A percentile compares a stretch with the other conserved stretches of the same genome.
These are phyloP conservation scores for Gynochthodes officinalis DNA, from an alignment of 257 asterid species.

Conservation along the genomic window DNA sequence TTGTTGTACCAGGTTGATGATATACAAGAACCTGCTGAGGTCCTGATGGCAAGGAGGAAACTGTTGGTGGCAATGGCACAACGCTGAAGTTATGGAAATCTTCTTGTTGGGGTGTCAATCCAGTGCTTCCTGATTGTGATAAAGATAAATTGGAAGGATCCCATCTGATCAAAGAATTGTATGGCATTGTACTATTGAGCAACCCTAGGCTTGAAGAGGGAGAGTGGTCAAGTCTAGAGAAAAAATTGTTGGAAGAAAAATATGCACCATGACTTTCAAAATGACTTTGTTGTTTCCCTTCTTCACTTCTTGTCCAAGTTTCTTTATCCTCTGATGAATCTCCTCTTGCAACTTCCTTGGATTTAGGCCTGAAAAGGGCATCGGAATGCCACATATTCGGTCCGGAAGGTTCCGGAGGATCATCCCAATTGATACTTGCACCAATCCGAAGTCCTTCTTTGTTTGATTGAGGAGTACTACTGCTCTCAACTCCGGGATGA, in stretches of 20 bases:
- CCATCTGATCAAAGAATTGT: conserved; percentile 49
- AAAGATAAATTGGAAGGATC: conserved; percentile 63
- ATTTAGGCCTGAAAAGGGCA: conserved; percentile 17
- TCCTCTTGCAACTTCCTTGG: conserved; percentile 26
- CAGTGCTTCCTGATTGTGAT: conserved; percentile 44
- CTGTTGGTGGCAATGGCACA: conserved; percentile 26
- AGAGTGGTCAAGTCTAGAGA: conserved; percentile 27
- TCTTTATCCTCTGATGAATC: conserved; percentile 20
- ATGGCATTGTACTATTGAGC: conserved; percentile 19
- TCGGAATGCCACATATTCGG: conserved; percentile 15
- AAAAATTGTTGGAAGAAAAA: conserved; percentile 25
- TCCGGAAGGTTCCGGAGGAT: conserved; percentile 15
- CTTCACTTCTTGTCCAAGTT: conserved; percentile 27
- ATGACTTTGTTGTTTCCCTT: conserved; percentile 18
- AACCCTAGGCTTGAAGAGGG: conserved; percentile 19
- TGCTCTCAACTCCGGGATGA: conserved; percentile 15
- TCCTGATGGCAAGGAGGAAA: conserved; percentile 28
- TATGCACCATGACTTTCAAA: conserved; percentile 25
- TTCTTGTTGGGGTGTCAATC: conserved; percentile 35
- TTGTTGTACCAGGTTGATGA: conserved; percentile 44
- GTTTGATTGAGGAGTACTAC: conserved; percentile 13
- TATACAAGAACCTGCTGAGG: conserved; percentile 44
- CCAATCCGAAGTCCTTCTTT: conserved; percentile 32
- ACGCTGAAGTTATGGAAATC: conserved; percentile 50
- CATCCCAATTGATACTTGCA: conserved; percentile 21